phyloP scores from a whole-genome alignment of 805 yeast species.

The Starmerella vaccinii region DNA sequence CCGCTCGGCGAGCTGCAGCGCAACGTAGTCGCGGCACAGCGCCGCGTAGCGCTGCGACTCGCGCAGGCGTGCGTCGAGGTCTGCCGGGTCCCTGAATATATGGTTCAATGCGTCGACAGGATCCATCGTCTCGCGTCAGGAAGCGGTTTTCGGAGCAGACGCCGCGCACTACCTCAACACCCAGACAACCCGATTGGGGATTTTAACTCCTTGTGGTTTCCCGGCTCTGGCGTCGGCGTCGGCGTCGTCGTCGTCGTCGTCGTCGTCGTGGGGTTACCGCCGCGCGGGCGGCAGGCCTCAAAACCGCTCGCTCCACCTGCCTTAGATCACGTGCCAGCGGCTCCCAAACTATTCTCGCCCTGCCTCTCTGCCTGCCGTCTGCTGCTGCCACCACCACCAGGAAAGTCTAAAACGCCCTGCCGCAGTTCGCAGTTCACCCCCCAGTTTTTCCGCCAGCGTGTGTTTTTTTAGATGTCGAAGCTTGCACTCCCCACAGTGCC shows the following conservation, averaged over 20 bases:
- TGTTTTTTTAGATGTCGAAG: no score
- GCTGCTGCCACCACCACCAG: no score
- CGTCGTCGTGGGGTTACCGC: neutral
- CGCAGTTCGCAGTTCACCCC: neutral
- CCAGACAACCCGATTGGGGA: no score
- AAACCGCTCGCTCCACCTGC: neutral
- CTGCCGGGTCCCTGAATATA: slow-evolving; percentile 43
- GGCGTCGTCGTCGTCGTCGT: no score
- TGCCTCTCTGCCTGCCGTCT: neutral
- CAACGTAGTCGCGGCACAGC: slow-evolving; percentile 42
- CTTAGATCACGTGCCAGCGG: neutral
- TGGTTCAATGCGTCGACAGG: slow-evolving; percentile 44
- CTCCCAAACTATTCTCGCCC: neutral
- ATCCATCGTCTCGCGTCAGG: slow-evolving; percentile 27
- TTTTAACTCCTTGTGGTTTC: no score
- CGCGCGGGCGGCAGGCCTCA: no score
- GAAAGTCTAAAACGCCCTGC: no score
- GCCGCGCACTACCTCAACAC: no score
- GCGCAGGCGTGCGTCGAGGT: slow-evolving; percentile 41
- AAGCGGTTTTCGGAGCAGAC: neutral
- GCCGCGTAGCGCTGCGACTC: slow-evolving; percentile 42
- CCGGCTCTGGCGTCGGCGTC: no score
- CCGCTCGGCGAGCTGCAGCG: slow-evolving; percentile 36
- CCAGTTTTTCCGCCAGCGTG: no score
- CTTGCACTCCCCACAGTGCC: slow-evolving; percentile 87